Conservation (phyloP, 345 rosid genomes). For the Rhodamnia argentea region DNA sequence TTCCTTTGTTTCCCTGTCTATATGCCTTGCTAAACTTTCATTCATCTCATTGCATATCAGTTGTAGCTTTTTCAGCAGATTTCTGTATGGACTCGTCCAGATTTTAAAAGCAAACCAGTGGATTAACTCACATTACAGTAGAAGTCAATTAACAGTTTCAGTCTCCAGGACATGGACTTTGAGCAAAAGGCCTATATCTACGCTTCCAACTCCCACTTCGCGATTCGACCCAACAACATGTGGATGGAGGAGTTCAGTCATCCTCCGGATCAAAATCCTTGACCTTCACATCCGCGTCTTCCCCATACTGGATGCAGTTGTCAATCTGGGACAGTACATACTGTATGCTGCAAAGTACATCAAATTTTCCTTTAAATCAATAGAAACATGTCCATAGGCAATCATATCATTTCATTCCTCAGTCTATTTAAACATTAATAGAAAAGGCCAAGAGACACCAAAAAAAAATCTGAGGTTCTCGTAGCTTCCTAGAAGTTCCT, state of each 20-base stretch:
- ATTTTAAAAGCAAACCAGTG: neutral
- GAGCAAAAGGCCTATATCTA: neutral
- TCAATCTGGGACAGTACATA: slow-evolving; percentile 77
- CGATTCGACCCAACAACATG: neutral
- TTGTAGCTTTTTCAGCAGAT: too few relatives aligned
- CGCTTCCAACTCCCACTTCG: neutral
- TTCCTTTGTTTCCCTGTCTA: too few relatives aligned
- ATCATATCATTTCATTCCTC: neutral
- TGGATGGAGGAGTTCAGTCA: slow-evolving; percentile 5
- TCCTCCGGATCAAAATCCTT: slow-evolving; percentile 66
- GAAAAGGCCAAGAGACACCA: neutral
- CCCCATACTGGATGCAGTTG: slow-evolving; percentile 74
- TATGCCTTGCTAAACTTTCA: too few relatives aligned
- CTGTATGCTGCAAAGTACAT: slow-evolving; percentile 35
- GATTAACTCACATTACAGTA: neutral
- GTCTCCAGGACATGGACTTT: neutral
- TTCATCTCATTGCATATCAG: too few relatives aligned
- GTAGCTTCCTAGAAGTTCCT: neutral
- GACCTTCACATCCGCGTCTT: slow-evolving; percentile 89
- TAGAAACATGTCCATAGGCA: neutral
- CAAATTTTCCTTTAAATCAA: neutral
- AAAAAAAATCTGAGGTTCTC: neutral
- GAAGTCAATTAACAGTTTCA: neutral
- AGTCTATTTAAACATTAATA: neutral
- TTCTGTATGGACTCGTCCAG: too few relatives aligned